Evolutionary conservation across 768 basidiomycete species (phyloP).

Genomic region (Leucocoprinus leucothites): DNA sequence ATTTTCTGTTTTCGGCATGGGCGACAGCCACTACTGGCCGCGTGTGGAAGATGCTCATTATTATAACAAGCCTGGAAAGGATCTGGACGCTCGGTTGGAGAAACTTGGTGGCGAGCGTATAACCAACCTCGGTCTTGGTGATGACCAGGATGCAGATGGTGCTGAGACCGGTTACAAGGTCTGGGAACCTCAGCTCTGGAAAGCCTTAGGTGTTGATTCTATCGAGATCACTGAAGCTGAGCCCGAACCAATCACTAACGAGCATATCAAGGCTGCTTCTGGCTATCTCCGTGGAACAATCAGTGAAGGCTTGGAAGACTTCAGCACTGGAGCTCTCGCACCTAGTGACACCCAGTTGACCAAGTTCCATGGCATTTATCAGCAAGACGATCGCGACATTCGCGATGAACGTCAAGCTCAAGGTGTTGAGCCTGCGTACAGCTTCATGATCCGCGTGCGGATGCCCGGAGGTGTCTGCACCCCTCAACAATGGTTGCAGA

Average conservation of each 20-base stretch:
- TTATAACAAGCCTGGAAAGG: constrained; percentile 96
- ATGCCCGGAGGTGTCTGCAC: constrained; percentile 95
- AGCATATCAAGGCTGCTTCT: constrained; percentile 98
- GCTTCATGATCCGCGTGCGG: constrained; percentile 98
- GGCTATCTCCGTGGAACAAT: constrained; percentile 95
- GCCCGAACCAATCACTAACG: constrained; percentile 97
- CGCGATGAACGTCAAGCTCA: constrained; percentile 92
- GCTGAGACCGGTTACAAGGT: constrained; percentile 92
- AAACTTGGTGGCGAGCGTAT: constrained; percentile 78
- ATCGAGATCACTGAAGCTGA: constrained; percentile 89
- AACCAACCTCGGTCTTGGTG: constrained; percentile 77
- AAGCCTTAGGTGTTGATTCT: constrained; percentile 86
- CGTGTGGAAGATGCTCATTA: constrained; percentile 95
- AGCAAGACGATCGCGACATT: constrained; percentile 98
- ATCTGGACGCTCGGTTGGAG: constrained; percentile 78
- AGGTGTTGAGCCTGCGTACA: constrained; percentile 92
- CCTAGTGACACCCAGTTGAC: constrained; percentile 91
- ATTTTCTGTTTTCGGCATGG: constrained; percentile 90
- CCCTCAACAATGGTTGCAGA: constrained; percentile 89
- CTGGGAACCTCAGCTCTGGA: constrained; percentile 96
- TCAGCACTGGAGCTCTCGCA: constrained; percentile 85
- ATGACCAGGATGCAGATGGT: constrained; percentile 98
- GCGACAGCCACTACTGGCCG: constrained; percentile 99
- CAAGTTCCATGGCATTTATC: constrained; percentile 97
- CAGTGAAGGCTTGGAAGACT: constrained; percentile 83